phyloP scores from a whole-genome alignment of 73 alveolate species.

The Stentor roeselii region DNA sequence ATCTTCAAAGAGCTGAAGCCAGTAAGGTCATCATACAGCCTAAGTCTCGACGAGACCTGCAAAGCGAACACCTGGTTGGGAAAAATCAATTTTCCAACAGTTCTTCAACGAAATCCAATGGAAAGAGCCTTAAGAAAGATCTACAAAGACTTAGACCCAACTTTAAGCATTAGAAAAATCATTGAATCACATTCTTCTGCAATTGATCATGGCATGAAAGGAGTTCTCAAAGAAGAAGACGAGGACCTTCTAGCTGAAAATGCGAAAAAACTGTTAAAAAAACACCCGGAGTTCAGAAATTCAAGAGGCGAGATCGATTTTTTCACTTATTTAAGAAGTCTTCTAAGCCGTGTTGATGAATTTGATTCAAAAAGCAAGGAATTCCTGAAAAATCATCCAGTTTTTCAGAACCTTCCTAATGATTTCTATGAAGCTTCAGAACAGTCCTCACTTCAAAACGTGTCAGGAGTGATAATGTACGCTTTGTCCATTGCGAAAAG shows the following conservation, averaged over 20 bases:
- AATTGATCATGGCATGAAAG: constrained; percentile 7
- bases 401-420: neutral
- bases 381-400: neutral
- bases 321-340: neutral
- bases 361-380: neutral
- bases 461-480: neutral
- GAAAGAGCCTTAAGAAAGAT: neutral
- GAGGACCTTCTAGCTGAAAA: neutral
- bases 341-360: neutral
- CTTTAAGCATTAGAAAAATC: neutral
- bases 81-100: neutral
- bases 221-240: neutral
- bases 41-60: neutral
- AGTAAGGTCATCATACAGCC: neutral
- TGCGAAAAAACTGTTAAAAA: neutral
- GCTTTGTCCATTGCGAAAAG: neutral
- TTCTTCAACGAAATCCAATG: neutral
- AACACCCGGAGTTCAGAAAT: neutral
- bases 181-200: neutral
- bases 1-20: neutral
- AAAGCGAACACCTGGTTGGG: constrained; percentile 16
- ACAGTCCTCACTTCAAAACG: neutral
- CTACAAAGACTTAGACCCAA: neutral
- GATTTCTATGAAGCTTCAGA: constrained; percentile 25
- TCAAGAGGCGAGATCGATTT: constrained; percentile 9